phyloP scores from a whole-genome alignment of 2,329 filamentous ascomycete genomes.

The Leptographium lundbergii region DNA sequence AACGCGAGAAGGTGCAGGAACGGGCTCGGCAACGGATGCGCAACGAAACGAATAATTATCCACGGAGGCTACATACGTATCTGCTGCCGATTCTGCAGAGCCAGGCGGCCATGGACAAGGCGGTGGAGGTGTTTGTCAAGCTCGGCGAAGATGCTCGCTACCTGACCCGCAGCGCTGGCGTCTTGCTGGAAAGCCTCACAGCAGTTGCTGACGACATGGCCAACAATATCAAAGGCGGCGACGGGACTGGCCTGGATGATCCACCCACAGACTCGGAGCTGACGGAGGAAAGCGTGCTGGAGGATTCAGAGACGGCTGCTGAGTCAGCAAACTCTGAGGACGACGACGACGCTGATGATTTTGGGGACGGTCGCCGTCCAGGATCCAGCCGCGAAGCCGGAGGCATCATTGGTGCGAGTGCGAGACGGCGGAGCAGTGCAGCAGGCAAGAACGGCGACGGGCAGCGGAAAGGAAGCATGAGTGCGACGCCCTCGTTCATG shows the following conservation, averaged over 20 bases:
- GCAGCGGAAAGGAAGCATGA: neutral
- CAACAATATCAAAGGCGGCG: neutral
- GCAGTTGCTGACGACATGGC: slow-evolving; percentile 7
- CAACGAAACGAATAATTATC: slow-evolving; percentile 4
- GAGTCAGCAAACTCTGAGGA: slow-evolving; percentile 5
- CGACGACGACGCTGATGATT: neutral
- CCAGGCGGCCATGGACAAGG: slow-evolving; percentile 10
- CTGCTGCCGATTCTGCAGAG: slow-evolving; percentile 10
- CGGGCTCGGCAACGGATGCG: slow-evolving; percentile 7
- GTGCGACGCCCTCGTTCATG: slow-evolving; percentile 5
- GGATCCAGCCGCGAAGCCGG: neutral
- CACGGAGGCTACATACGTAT: slow-evolving; percentile 8
- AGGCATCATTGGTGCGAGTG: neutral
- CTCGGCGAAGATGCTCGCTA: slow-evolving; percentile 11
- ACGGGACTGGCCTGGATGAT: slow-evolving; percentile 6
- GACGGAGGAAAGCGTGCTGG: slow-evolving; percentile 6
- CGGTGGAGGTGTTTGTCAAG: slow-evolving; percentile 10
- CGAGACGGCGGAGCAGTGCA: neutral
- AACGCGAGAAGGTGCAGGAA: neutral
- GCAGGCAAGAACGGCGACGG: neutral
- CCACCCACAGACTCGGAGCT: slow-evolving; percentile 3
- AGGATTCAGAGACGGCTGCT: slow-evolving; percentile 7
- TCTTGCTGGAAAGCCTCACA: slow-evolving; percentile 10
- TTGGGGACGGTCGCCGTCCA: neutral
- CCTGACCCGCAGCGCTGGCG: slow-evolving; percentile 8